Percentiles rank a stretch among this genome's conserved stretches.
Evolutionary conservation across 2,329 filamentous ascomycete genomes (phyloP).

Genomic region (Phoma sp.): DNA sequence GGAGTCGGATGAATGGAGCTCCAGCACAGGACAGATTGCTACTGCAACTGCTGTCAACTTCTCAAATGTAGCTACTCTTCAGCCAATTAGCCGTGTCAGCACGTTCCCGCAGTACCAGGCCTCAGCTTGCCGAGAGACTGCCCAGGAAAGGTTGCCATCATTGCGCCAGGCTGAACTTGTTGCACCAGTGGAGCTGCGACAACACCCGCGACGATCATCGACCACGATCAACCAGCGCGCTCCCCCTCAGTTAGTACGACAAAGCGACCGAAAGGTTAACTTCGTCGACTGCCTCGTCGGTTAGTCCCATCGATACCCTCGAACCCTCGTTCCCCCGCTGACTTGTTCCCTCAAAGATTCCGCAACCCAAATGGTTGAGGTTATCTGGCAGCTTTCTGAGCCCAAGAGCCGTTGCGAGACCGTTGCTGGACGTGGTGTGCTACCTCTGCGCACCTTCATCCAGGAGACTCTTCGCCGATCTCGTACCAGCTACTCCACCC

Average conservation of each 20-base stretch:
- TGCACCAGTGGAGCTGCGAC: conserved; percentile 68
- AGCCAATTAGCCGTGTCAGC: conserved; percentile 45
- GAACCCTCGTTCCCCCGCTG: conserved; percentile 47
- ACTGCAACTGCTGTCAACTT: conserved; percentile 34
- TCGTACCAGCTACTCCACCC: conserved; percentile 93
- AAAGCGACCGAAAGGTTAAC: conserved; percentile 89
- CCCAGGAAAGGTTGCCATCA: conserved; percentile 41
- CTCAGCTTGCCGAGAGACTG: conserved; percentile 48
- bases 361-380: conserved; percentile 95
- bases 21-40: conserved; percentile 29
- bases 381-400: conserved; percentile 93
- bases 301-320: conserved; percentile 64
- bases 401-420: conserved; percentile 76
- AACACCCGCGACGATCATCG: conserved; percentile 66
- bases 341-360: conserved; percentile 71
- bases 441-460: conserved; percentile 94
- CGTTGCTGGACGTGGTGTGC: conserved; percentile 72
- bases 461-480: conserved; percentile 96
- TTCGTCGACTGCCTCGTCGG: conserved; percentile 98
- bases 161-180: conserved; percentile 49
- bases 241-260: conserved; percentile 80
- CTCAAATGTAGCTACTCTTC: conserved; percentile 33
- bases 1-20: conserved; percentile 48
- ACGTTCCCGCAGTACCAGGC: conserved; percentile 48
- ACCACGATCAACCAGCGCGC: conserved; percentile 64